A percentile compares a stretch with the other conserved stretches of the same genome.
Evolutionary conservation across 192 early-diverging fungal species (phyloP).

Genomic region (Lobosporangium transversale): DNA sequence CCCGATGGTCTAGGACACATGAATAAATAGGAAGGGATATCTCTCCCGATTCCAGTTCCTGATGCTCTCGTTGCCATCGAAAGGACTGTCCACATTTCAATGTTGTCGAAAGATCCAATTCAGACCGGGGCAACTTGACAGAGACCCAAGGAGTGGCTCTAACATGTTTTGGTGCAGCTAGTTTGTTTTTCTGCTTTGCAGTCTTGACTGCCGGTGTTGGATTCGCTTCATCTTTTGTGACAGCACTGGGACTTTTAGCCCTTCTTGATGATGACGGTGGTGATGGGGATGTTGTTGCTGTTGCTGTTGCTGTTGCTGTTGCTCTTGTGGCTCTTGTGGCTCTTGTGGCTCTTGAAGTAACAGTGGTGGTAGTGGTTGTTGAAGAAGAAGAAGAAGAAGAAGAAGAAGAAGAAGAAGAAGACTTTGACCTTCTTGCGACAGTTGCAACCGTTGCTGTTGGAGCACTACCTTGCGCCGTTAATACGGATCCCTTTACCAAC

Average conservation of each 20-base stretch:
- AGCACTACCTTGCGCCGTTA: background rate
- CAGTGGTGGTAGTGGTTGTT: too few species aligned
- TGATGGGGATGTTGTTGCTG: background rate
- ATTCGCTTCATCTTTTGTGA: background rate
- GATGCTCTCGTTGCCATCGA: constrained; percentile 78
- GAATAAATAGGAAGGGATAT: constrained; percentile 34
- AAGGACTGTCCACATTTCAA: constrained; percentile 93
- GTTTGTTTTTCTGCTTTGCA: too few species aligned
- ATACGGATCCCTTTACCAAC: constrained; percentile 1
- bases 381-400: too few species aligned
- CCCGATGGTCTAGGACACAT: constrained; percentile 29
- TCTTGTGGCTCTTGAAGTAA: too few species aligned
- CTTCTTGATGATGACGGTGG: constrained; percentile 7
- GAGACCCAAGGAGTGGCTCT: constrained; percentile 21
- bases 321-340: background rate
- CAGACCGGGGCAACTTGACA: constrained; percentile 56
- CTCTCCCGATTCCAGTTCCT: constrained; percentile 68
- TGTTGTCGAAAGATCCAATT: constrained; percentile 82
- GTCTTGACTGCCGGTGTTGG: background rate
- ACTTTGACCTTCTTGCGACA: background rate
- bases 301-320: background rate
- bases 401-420: background rate
- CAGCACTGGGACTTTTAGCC: background rate
- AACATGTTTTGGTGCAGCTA: background rate
- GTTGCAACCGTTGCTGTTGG: background rate